Base-by-base conservation (phyloP, 176 grass and related monocot genomes). In the Musa itinerans region DNA sequence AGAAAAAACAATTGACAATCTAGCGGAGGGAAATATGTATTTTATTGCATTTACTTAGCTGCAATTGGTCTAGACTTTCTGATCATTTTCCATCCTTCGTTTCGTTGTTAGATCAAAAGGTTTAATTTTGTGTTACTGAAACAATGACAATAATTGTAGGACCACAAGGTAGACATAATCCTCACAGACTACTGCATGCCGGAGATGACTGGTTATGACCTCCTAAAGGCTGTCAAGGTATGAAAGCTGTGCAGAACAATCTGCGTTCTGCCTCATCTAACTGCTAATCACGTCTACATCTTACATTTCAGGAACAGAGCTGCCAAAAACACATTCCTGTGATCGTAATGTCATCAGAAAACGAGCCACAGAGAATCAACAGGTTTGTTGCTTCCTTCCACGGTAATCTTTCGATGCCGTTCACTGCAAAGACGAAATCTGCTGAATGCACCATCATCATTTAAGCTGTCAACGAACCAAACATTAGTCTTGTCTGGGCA, bases 111-210 rank as follows among this genome's bases (percentile, higher is more conserved):
- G 11, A 17, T 13, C 54, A 13, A 11, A 58, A 15, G 48, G 26
- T 21, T 14, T 56, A 57, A 74, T 15, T 21, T 75, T 13, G 62
- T 74, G 27, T 57, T 62, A 27, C 43, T 72, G 65, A 53, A 24
- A 56, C 34, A 43, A 43, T 43, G 34, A 43, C 34, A 85, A 57
- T 61, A 17, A 74, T 78, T 76, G 68, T 87, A 92, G 96, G 88
- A 88, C 62, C 85, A 84, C 83, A 88, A 86, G 63, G 79, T 99
- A 69, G 91, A 99, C 83, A 88, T 99, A 72, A 92, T 99, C 57
- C 88, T 99, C 63, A 99, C 96, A 0, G 96, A 99, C 84, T 99
- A 99, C 59, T 99, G 88, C 79, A 99, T 99, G 96, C 96, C 96
- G 9, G 91, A 92, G 84, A 99, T 99, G 96, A 95, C 89, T 53